Conservation (phyloP, 495 filamentous ascomycete genomes). For the Penicillium canescens region DNA sequence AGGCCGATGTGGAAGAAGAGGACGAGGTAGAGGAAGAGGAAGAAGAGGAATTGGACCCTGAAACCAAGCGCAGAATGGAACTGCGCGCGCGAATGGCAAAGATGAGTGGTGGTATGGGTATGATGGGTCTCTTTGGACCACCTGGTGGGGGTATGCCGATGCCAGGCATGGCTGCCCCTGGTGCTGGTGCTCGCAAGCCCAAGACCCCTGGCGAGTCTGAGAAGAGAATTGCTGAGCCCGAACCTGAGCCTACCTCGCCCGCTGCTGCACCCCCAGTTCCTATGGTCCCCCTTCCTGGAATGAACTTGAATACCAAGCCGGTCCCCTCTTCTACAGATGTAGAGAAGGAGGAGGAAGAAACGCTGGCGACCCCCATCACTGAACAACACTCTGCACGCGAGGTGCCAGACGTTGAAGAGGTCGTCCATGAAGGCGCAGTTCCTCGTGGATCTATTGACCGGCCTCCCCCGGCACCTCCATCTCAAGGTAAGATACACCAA, state of each 20-base stretch:
- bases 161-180: conserved; percentile 39
- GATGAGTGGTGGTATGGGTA: conserved; percentile 97
- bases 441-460: conserved; percentile 47
- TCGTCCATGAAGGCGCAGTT: conserved; percentile 42
- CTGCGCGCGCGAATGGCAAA: conserved; percentile 94
- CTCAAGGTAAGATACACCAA: conserved; percentile 49
- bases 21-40: conserved; percentile 79
- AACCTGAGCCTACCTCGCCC: conserved; percentile 52
- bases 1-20: conserved; percentile 53
- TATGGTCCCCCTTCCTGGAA: conserved; percentile 74
- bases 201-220: conserved; percentile 63
- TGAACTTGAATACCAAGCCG: conserved; percentile 51
- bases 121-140: conserved; percentile 90
- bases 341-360: conserved; percentile 46
- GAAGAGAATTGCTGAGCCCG: conserved; percentile 58
- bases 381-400: conserved; percentile 51
- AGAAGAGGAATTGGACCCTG: conserved; percentile 90
- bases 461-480: conserved; percentile 42
- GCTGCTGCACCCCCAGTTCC: conserved; percentile 68
- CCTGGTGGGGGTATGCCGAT: conserved; percentile 68
- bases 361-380: conserved; percentile 33
- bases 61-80: conserved; percentile 82
- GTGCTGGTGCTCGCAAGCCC: conserved; percentile 42
- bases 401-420: conserved; percentile 64
- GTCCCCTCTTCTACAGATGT: conserved; percentile 35